Percentiles rank a stretch among this genome's conserved stretches.
These are phyloP conservation scores for Fusarium oxysporum DNA, from an alignment of 2,329 filamentous ascomycete species.

Conservation along the genomic window DNA sequence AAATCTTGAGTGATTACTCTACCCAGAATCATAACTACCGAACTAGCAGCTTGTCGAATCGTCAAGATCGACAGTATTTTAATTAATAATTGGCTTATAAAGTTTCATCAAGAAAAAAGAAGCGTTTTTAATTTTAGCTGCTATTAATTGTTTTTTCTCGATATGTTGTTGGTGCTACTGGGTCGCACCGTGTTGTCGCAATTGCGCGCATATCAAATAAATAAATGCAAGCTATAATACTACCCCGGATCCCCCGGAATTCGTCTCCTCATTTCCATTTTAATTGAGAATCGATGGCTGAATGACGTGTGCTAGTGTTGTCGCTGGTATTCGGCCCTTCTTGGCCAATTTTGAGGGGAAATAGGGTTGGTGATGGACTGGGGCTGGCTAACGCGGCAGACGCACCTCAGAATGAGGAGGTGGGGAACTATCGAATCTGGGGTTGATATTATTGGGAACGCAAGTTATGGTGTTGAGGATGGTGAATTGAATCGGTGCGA, in stretches of 20 bases:
- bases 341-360: conserved; percentile 17
- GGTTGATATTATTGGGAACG: neutral
- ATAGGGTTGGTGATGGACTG: conserved; percentile 12
- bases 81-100: too few relatives aligned
- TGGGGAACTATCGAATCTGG: conserved; percentile 2
- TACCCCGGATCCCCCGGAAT: conserved; percentile 6
- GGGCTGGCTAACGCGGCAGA: neutral
- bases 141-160: too few relatives aligned
- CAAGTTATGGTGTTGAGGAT: neutral
- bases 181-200: neutral
- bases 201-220: neutral
- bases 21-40: neutral
- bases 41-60: rapidly evolving
- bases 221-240: neutral
- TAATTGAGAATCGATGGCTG: neutral
- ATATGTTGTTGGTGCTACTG: neutral
- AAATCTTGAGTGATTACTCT: neutral
- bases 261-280: neutral
- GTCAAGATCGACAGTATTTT: neutral
- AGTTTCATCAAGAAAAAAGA: neutral
- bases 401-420: neutral
- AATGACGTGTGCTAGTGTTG: neutral
- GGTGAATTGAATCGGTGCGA: neutral
- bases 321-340: conserved; percentile 26
- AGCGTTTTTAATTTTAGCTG: neutral